Evolutionary conservation across 768 basidiomycete species (phyloP).

Genomic region (Tulasnella sp.): DNA sequence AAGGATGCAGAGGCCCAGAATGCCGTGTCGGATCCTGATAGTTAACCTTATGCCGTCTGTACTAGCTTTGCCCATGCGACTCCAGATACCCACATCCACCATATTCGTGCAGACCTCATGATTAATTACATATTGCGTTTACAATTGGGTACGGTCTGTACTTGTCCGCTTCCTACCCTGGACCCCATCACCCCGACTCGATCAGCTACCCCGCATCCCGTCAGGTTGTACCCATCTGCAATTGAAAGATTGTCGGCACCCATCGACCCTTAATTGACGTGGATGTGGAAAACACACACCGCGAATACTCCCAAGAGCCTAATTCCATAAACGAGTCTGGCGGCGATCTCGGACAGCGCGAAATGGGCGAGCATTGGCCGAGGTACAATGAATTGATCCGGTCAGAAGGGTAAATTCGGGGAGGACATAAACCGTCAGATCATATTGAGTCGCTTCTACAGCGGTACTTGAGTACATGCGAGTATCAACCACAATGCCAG

Average conservation of each 20-base stretch:
- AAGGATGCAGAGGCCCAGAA: not conserved
- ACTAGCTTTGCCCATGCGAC: not conserved
- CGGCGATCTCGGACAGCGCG: not conserved
- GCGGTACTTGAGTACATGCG: constrained; percentile 14
- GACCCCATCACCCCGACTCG: not conserved
- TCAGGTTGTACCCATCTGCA: not conserved
- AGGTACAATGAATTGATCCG: not conserved
- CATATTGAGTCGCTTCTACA: constrained; percentile 16
- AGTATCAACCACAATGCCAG: constrained; percentile 11
- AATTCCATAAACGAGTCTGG: not conserved
- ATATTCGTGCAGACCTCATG: not conserved
- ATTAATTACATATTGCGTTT: not conserved
- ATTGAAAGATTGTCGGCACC: not conserved
- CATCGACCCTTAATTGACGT: not conserved
- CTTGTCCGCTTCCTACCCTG: not conserved
- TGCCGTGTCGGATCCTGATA: not conserved
- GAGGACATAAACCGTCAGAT: constrained; percentile 2
- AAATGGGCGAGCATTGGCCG: not conserved
- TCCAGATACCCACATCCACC: not conserved
- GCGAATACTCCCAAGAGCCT: not conserved
- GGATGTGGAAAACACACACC: not conserved
- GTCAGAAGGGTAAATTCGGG: not conserved
- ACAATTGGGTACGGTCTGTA: not conserved
- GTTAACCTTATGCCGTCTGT: not conserved
- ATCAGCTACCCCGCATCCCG: not conserved